phyloP scores from a whole-genome alignment of 2,329 filamentous ascomycete species.

The Diaporthe eres region DNA sequence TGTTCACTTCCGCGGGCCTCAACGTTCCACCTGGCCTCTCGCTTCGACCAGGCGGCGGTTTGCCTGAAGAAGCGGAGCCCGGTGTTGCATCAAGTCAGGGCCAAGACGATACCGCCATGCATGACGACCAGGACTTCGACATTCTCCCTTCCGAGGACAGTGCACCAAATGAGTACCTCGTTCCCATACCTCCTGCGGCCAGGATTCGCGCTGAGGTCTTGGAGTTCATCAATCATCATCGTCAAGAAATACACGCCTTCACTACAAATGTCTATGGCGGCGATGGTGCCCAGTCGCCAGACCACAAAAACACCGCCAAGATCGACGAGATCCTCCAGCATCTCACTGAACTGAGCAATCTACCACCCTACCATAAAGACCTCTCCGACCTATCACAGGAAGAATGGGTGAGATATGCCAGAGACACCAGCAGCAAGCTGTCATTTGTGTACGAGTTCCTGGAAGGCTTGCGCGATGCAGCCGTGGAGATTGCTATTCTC shows the following conservation, averaged over 20 bases:
- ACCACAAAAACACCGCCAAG: conserved; percentile 55
- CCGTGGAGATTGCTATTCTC: conserved; percentile 67
- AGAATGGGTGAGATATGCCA: conserved; percentile 66
- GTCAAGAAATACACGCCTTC: conserved; percentile 61
- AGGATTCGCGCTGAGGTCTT: conserved; percentile 67
- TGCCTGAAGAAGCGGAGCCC: background rate
- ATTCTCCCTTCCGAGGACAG: conserved; percentile 40
- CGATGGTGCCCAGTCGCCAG: conserved; percentile 56
- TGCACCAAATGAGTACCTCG: conserved; percentile 59
- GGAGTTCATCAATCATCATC: conserved; percentile 61
- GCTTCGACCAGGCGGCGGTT: background rate
- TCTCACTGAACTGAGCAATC: conserved; percentile 69
- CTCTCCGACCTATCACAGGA: conserved; percentile 57
- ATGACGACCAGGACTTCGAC: conserved; percentile 28
- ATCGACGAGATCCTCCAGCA: conserved; percentile 66
- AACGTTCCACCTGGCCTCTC: conserved; percentile 11
- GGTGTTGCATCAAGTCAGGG: conserved; percentile 7
- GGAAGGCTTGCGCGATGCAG: conserved; percentile 56
- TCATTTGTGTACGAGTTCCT: conserved; percentile 71
- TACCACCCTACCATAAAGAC: conserved; percentile 66
- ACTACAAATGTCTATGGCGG: conserved; percentile 57
- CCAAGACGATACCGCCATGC: conserved; percentile 17
- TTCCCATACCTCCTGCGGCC: conserved; percentile 71
- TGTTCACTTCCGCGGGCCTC: conserved; percentile 29
- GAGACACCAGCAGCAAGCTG: conserved; percentile 72